Evolutionary conservation across 129 eudicot species (phyloP), one percentile per base, ranked within the genome.

Genomic region (Pittosporum tobira): DNA sequence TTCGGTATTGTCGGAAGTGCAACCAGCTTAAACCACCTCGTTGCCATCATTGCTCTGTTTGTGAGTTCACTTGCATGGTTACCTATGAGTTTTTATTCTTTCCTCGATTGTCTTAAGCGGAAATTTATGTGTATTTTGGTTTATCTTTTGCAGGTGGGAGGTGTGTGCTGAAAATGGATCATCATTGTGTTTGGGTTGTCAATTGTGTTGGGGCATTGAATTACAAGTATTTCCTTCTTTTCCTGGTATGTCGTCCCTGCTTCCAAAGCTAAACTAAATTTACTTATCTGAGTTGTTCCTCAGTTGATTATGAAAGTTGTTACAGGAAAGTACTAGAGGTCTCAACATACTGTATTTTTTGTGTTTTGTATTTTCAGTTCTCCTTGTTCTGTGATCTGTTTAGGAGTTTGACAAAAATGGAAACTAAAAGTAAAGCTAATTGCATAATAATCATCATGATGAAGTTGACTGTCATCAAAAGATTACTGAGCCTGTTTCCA

Each of bases 171-270:
- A 93, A 93, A 63, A 93, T 93, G 99, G 99, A 93, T 75, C 99
- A 93, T 77, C 99, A 93, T 75, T 93, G 99, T 61, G 99, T 93
- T 66, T 93, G 99, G 99, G 99, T 87, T 68, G 99, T 93, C 51
- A 93, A 93, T 65, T 93, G 99, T 73, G 99, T 93, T 34, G 99
- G 99, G 57, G 99, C 96, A 51, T 69, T 87, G 71, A 93, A 93
- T 86, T 93, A 93, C 88, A 93, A 93, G 80, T 84, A 93, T 69
- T 93, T 93, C 67, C 99, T 93, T 80, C 99, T 93, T 68, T 93
- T 93, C 70, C 70, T 93, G 91, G 99, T 93, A 87, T 3, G 81
- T 30, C 31, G 15, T 65, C 44, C 13, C 1, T 48, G 21, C 29
- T 30, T 50, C 2, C 1, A 16, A 27, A 49, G 14, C 34, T 56